Conservation (phyloP, 2,329 filamentous ascomycete genomes). For the Pleoardoris graminearum region DNA sequence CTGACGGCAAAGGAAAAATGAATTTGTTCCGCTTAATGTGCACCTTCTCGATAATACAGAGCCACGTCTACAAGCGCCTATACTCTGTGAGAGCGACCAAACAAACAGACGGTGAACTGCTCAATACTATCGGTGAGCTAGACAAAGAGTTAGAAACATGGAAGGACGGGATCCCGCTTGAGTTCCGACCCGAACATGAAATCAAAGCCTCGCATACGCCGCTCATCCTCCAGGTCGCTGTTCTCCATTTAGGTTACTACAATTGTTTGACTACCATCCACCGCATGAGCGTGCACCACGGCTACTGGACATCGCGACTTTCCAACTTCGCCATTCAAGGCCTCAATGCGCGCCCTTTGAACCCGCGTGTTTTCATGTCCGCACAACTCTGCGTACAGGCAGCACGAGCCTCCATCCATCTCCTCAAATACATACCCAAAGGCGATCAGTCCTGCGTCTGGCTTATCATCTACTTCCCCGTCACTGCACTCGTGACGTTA, state of each 20-base stretch:
- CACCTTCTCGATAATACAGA: conserved; percentile 87
- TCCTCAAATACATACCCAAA: conserved; percentile 95
- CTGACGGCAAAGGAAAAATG: conserved; percentile 87
- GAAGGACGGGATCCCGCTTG: conserved; percentile 93
- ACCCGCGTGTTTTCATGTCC: conserved; percentile 92
- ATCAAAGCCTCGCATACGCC: conserved; percentile 92
- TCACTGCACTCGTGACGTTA: conserved; percentile 89
- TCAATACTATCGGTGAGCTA: conserved; percentile 94
- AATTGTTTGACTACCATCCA: conserved; percentile 98
- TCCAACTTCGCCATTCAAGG: conserved; percentile 96
- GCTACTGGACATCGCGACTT: conserved; percentile 94
- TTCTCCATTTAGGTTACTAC: conserved; percentile 95
- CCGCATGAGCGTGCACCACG: conserved; percentile 96
- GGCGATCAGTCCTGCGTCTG: conserved; percentile 95
- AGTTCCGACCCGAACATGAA: conserved; percentile 96
- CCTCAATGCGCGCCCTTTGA: conserved; percentile 84
- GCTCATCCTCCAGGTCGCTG: conserved; percentile 90
- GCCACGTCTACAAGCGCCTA: conserved; percentile 87
- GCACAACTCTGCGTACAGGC: conserved; percentile 91
- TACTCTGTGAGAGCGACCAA: conserved; percentile 93
- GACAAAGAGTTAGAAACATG: conserved; percentile 83
- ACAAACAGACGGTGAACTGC: conserved; percentile 86
- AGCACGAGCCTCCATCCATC: conserved; percentile 86
- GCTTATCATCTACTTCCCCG: conserved; percentile 95
- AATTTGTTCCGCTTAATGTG: conserved; percentile 95